Base-by-base conservation (phyloP, 1,139 yeast genomes). In the Candida buenavistaensis region DNA sequence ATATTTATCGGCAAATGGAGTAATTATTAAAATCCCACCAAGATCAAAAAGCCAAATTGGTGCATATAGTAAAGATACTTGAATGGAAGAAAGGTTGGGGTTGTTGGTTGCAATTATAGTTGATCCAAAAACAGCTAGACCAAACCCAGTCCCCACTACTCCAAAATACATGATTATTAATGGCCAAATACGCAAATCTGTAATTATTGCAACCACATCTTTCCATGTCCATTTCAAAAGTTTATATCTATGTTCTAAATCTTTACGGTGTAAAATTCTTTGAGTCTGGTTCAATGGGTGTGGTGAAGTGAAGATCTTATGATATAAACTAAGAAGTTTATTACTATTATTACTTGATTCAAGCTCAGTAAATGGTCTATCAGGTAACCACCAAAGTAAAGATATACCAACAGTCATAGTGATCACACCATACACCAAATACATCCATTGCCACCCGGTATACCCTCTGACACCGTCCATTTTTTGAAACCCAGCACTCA, bases 371-470 rank as follows among this genome's bases (percentile, higher is more conserved):
- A 59, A 58, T 5, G 77, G 76, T 40, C 94, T 71, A 51, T 85
- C 95, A 1, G 96, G 96, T 32, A 87, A 72, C 95, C 95, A 86
- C 87, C 94, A 82, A 20, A 82, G 55, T 30, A 87, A 67, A 5
- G 73, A 50, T 17, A 85, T 57, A 9, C 95, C 95, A 26, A 78
- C 78, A 22, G 69, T 62, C 6, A 83, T 64, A n/a, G 95, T 84
- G 30, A 85, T 62, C 11, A 75, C 64, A 3, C 96, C 96, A 51
- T 87, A 87, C 9, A 82, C 72, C 44, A 87, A 64, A 58, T 80
- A 87, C 74, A 85, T 74, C 95, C 95, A 87, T 63, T 84, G 90
- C 84, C 89, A 88, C 20, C 95, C 96, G 30, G 82, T 73, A 39
- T 68, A 65, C 1, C 95, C 95, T 24, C 78, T 61, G 15, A 54